phyloP scores from a whole-genome alignment of 2,329 filamentous ascomycete species.

The Fusarium papillatum region DNA sequence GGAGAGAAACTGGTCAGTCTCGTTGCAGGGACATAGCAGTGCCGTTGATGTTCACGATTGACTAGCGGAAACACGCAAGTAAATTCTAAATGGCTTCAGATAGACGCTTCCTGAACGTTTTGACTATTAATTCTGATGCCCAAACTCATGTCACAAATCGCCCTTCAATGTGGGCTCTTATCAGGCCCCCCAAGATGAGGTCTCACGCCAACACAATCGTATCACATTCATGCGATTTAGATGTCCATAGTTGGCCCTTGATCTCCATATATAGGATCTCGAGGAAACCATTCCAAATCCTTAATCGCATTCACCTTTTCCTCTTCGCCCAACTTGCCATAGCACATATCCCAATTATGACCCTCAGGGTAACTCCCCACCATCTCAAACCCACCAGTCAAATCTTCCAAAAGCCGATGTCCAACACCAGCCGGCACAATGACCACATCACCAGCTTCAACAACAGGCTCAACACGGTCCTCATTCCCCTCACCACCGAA shows the following conservation, averaged over 20 bases:
- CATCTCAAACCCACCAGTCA: slow-evolving; percentile 71
- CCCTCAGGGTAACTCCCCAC: slow-evolving; percentile 74
- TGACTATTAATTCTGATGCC: neutral
- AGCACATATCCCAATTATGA: slow-evolving; percentile 79
- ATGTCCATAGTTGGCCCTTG: slow-evolving; percentile 18
- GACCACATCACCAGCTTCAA: slow-evolving; percentile 73
- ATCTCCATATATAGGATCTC: slow-evolving; percentile 35
- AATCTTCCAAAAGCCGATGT: slow-evolving; percentile 72
- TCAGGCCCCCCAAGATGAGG: neutral
- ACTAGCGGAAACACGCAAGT: no score
- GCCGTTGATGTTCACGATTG: no score
- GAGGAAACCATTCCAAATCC: slow-evolving; percentile 22
- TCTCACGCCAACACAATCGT: neutral
- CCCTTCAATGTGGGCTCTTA: neutral
- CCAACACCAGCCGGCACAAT: slow-evolving; percentile 76
- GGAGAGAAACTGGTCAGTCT: no score
- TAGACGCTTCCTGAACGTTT: neutral
- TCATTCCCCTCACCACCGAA: slow-evolving; percentile 77
- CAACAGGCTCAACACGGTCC: slow-evolving; percentile 65
- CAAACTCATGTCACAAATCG: neutral
- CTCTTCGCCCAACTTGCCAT: slow-evolving; percentile 66
- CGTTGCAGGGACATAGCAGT: no score
- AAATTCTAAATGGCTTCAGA: no score
- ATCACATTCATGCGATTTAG: neutral
- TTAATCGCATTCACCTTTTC: slow-evolving; percentile 24